Evolutionary conservation across 176 grass and related monocot genomes (phyloP).

Genomic region (Oryza meyeriana): DNA sequence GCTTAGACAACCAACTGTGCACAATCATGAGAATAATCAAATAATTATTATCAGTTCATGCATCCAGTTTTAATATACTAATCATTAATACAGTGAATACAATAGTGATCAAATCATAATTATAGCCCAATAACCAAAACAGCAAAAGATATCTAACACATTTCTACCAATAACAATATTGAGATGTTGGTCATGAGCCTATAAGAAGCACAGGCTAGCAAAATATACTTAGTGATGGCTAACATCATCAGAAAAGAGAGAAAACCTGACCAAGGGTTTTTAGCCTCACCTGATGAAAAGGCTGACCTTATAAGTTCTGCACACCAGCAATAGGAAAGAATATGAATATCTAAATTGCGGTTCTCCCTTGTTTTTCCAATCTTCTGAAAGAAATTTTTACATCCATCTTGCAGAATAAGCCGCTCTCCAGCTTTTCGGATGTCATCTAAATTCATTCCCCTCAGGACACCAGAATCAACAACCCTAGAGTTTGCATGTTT

Average conservation of each 20-base stretch:
- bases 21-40: conserved; percentile 13
- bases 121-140: not conserved
- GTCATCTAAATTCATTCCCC: conserved; percentile 85
- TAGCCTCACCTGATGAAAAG: conserved; percentile 79
- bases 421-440: conserved; percentile 87
- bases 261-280: not conserved
- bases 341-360: conserved; percentile 68
- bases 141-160: not conserved
- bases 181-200: not conserved
- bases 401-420: conserved; percentile 85
- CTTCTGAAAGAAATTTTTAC: conserved; percentile 83
- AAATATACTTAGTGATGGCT: not conserved
- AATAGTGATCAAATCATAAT: not conserved
- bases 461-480: conserved; percentile 79
- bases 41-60: not conserved
- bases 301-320: conserved; percentile 85
- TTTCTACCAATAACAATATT: not conserved
- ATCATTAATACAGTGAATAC: not conserved
- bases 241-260: conserved; percentile 1
- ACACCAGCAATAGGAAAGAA: conserved; percentile 99
- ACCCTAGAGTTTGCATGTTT: conserved; percentile 85
- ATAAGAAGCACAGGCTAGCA: not conserved
- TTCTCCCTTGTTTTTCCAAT: conserved; percentile 57
- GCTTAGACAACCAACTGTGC: conserved; percentile 77
- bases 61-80: not conserved